Conservation (phyloP, 805 yeast genomes). For the Cyberlindnera xishuangbannaensis region DNA sequence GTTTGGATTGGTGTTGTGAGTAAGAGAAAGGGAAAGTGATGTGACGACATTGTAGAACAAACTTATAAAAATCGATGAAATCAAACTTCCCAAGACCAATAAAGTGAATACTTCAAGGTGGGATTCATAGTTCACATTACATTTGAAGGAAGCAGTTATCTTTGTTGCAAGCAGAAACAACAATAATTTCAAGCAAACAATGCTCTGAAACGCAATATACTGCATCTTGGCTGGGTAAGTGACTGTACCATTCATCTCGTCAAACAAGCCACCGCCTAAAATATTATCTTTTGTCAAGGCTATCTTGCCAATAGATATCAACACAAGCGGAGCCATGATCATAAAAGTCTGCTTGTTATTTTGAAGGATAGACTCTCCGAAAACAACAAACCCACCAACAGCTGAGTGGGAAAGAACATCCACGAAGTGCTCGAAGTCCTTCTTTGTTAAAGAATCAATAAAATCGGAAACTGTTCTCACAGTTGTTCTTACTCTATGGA, state of each 20-base stretch:
- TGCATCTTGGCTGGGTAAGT: neutral
- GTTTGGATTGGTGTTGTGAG: no score
- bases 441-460: slow-evolving; percentile 6
- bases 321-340: slow-evolving; percentile 9
- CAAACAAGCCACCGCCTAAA: slow-evolving; percentile 2
- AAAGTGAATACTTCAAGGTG: slow-evolving; percentile 8
- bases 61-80: slow-evolving; percentile 5
- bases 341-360: slow-evolving; percentile 10
- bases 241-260: neutral
- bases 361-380: slow-evolving; percentile 13
- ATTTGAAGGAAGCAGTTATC: slow-evolving; percentile 6
- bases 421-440: slow-evolving; percentile 2
- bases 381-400: slow-evolving; percentile 10
- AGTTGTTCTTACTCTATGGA: slow-evolving; percentile 6
- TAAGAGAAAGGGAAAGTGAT: no score
- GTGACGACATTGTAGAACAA: slow-evolving; percentile 7
- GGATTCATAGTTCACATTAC: slow-evolving; percentile 1
- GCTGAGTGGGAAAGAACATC: slow-evolving; percentile 6
- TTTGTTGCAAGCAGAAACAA: slow-evolving; percentile 5
- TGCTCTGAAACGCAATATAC: slow-evolving; percentile 1
- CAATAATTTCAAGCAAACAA: slow-evolving; percentile 4
- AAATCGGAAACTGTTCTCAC: slow-evolving; percentile 1
- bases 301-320: slow-evolving; percentile 5
- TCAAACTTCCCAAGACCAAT: slow-evolving; percentile 9
- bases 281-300: slow-evolving; percentile 3